Evolutionary conservation across 805 yeast genomes (phyloP), one percentile per base, ranked within the genome.

Genomic region (Komagataella ulmi): DNA sequence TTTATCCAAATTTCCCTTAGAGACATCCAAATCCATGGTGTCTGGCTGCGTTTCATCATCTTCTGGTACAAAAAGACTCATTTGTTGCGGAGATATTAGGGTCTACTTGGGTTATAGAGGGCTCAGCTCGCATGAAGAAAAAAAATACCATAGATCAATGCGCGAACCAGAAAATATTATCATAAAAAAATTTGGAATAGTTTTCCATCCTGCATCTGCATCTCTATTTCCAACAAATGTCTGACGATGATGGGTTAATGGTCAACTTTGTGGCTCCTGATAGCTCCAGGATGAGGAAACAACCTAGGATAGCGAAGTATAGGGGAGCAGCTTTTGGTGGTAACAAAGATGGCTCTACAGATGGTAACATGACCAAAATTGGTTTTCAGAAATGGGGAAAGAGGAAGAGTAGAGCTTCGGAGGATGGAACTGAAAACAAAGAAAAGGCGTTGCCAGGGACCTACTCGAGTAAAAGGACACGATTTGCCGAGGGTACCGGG

Each of bases 221-320:
- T 30, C 40, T 30, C 8, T 10, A 8, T 4, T 12, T 8, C 8
- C 14, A 30, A 30, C 40, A 30, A 14, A 30, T 30, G 40, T 30
- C 40, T 30, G 65, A 61, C 24, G 93, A 83, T 60, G 93, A 83
- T 65, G 88, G 87, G 2, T 59, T 90, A 66, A 66, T 90, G 59
- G 64, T 91, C 60, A 91, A 91, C 63, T 83, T 91, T 61, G 60
- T 61, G 21, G 61, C 57, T 8, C 62, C 65, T 7, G 54, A 57
- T 7, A 52, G 59, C 49, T 50, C 55, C 47, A 54, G 14, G 61
- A 58, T 10, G 56, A 24, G 45, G 80, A 75, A 60, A 75, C 80
- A 2, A 70, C 76, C 2, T 91, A 91, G 44, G 96, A 95, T 14
- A 76, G 75, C 56, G 88, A 96, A 96, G 83, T 77, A 58, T 95